Evolutionary conservation across 1,284 basidiomycete genomes (phyloP).

Genomic region (Fomitopsis betulina): DNA sequence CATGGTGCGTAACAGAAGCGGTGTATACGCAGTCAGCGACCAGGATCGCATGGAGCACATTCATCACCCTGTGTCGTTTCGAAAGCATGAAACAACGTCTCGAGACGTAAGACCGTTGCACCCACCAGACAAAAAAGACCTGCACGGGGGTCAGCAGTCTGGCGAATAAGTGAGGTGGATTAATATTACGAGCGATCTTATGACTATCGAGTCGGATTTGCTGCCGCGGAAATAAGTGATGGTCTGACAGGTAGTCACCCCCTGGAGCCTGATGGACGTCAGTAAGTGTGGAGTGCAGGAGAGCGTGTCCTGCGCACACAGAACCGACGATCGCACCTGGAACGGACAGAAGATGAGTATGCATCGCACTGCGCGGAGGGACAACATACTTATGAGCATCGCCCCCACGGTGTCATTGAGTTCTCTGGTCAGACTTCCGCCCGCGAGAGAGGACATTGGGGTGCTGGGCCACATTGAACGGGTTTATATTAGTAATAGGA

Average conservation of each 20-base stretch:
- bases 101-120: background rate
- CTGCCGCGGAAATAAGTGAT: conserved; percentile 2
- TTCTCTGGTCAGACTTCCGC: no score
- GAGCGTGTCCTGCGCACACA: background rate
- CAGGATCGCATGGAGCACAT: conserved; percentile 7
- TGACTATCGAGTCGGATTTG: background rate
- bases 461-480: no score
- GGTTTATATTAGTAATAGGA: no score
- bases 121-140: conserved; percentile 4
- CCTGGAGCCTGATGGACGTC: conserved; percentile 3
- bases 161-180: no score
- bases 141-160: no score
- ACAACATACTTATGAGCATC: background rate
- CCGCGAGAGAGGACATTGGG: no score
- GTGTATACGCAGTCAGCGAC: conserved; percentile 10
- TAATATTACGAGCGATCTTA: conserved; percentile 5
- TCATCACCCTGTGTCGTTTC: conserved; percentile 4
- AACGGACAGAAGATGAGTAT: background rate
- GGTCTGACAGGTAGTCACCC: conserved; percentile 7
- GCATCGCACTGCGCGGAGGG: background rate
- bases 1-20: conserved; percentile 6
- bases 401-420: background rate
- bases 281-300: background rate
- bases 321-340: background rate
- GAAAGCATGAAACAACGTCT: background rate